Evolutionary conservation across 352 stramenopile species (phyloP), one percentile per base, ranked within the genome.

Genomic region (Phytophthora hibernalis): DNA sequence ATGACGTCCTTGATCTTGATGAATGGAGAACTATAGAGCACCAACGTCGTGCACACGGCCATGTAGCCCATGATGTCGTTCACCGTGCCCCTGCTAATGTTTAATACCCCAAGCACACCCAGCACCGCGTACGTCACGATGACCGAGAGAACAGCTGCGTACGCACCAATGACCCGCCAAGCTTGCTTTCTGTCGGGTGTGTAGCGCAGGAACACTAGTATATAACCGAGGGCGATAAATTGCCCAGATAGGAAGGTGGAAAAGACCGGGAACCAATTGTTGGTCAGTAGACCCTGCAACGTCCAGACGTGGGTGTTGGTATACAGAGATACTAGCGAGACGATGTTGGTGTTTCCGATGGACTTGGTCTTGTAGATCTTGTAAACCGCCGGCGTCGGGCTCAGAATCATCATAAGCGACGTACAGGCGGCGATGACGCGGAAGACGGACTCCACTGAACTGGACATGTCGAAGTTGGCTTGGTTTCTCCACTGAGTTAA

Each of bases 11-110:
- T 54, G 54, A 87, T 68, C 44, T 82, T 82, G 37, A 84, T 72
- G 44, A 90, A 79, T 2, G 82, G 82, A 15, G 79, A 87, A 38
- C 68, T 71, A 67, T 87, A 88, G 13, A 90, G 79, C 52, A 87
- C 48, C 44, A 87, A 18, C 4, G 61, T 77, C n/a, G 81, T 71
- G 45, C 63, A 80, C 45, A 73, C 70, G 7, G 67, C 70, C 0
- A 73, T 43, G 48, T 76, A 82, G 4, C 73, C 73, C 58, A 80
- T 79, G 43, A 76, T 74, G 40, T 70, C 59, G 33, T 70, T 62
- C 38, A 76, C 69, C 2, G 65, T 64, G 51, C 69, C 42, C 20
- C 64, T 37, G 26, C 70, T 82, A 13, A 82, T 30, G 2, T 64
- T 70, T 6, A 78, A 65, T 0, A 78, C 60, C 18, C 61, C 57